Conservation (phyloP, 75 land plant species). For the Pinus albicaulis region DNA sequence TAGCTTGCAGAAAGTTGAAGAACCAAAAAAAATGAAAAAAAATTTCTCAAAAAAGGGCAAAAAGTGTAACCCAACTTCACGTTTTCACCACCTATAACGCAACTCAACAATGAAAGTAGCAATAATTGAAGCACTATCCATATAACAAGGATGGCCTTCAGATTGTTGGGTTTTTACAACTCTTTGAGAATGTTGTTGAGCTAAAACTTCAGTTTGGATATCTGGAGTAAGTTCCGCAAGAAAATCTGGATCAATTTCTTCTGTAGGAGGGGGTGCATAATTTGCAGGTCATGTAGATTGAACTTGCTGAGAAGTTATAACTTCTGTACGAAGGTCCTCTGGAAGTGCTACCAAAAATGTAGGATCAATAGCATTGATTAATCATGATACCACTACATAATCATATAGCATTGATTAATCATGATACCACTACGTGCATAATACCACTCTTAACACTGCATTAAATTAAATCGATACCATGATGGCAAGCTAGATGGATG, state of each 20-base stretch:
- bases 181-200: slow-evolving; percentile 89
- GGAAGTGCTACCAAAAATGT: slow-evolving; percentile 96
- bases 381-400: too few species aligned
- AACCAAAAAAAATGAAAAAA: too few species aligned
- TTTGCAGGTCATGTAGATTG: slow-evolving; percentile 48
- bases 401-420: too few species aligned
- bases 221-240: slow-evolving; percentile 97
- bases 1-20: too few species aligned
- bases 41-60: too few species aligned
- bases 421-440: too few species aligned
- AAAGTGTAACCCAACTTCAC: too few species aligned
- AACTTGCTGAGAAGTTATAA: slow-evolving; percentile 88
- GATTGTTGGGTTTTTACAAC: slow-evolving; percentile 48
- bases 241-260: slow-evolving; percentile 97
- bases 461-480: too few species aligned
- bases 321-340: slow-evolving; percentile 95
- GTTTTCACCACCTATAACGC: too few species aligned
- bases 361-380: slow-evolving; percentile 89
- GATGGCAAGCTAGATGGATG: too few species aligned
- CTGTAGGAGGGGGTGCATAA: slow-evolving; percentile 60
- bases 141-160: slow-evolving; percentile 96
- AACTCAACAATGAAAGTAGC: slow-evolving; percentile 96
- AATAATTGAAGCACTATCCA: slow-evolving; percentile 99
- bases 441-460: too few species aligned
- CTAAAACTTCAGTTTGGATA: slow-evolving; percentile 94